These are phyloP conservation scores for Cenchrus fungigraminus DNA, from an alignment of 176 grass and related monocot species.

Conservation along the genomic window DNA sequence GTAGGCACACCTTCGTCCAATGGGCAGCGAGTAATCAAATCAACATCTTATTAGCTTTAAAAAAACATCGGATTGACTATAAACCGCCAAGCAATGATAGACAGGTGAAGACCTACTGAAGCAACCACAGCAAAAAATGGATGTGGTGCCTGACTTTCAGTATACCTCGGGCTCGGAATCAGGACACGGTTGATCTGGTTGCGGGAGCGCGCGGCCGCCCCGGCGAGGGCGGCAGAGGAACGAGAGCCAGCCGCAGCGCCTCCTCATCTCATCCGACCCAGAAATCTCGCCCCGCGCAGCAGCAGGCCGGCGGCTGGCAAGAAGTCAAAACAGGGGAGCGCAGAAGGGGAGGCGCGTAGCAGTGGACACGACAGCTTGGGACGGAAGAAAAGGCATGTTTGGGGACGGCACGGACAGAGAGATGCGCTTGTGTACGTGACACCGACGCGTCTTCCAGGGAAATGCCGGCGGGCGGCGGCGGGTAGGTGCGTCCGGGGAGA, in stretches of 20 bases:
- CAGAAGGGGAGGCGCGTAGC: not conserved
- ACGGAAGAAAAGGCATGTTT: constrained; percentile 7
- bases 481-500: not conserved
- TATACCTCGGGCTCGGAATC: constrained; percentile 39
- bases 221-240: constrained; percentile 37
- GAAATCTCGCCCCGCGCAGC: not conserved
- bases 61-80: not conserved
- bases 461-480: constrained; percentile 1
- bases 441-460: not conserved
- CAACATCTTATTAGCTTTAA: not conserved
- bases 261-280: constrained; percentile 39
- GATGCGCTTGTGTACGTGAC: not conserved
- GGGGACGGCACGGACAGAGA: not conserved
- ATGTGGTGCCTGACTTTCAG: not conserved
- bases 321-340: constrained; percentile 1
- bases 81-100: not conserved
- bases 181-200: constrained; percentile 34
- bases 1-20: not conserved
- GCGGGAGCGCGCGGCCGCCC: constrained; percentile 4
- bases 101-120: not conserved
- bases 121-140: not conserved
- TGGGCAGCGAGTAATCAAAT: constrained; percentile 11
- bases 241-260: constrained; percentile 49
- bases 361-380: constrained; percentile 36
- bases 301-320: constrained; percentile 3